Percentiles rank a stretch among this genome's conserved stretches.
phyloP scores from a whole-genome alignment of 495 filamentous ascomycete species.

The Hypomontagnella monticulosa region DNA sequence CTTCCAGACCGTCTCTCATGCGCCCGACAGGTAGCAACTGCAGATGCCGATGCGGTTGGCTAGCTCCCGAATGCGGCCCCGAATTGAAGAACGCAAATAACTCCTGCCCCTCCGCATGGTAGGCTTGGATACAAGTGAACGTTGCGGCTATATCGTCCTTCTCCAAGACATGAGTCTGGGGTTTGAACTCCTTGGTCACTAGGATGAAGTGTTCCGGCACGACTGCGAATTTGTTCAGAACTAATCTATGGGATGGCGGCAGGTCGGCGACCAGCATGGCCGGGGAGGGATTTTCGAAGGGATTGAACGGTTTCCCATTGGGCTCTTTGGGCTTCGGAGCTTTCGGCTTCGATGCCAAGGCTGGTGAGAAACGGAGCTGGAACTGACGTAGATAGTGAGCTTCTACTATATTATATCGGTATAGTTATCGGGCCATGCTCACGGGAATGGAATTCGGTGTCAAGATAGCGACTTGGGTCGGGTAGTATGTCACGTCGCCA shows the following conservation, averaged over 20 bases:
- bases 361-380: slow-evolving; percentile 81
- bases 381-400: slow-evolving; percentile 51
- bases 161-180: slow-evolving; percentile 75
- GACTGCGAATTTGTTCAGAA: slow-evolving; percentile 85
- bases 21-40: slow-evolving; percentile 77
- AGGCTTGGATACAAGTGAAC: slow-evolving; percentile 71
- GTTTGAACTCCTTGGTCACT: slow-evolving; percentile 70
- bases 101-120: slow-evolving; percentile 51
- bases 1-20: slow-evolving; percentile 65
- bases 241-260: slow-evolving; percentile 67
- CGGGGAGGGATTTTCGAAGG: slow-evolving; percentile 73
- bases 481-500: slow-evolving; percentile 67
- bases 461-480: slow-evolving; percentile 66
- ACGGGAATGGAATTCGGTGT: slow-evolving; percentile 65
- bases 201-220: slow-evolving; percentile 84
- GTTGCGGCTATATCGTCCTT: slow-evolving; percentile 70
- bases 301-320: slow-evolving; percentile 62
- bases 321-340: slow-evolving; percentile 53
- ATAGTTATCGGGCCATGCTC: slow-evolving; percentile 21
- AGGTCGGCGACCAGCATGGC: slow-evolving; percentile 70
- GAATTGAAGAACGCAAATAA: slow-evolving; percentile 89
- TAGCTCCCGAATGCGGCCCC: slow-evolving; percentile 78
- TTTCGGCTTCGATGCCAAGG: slow-evolving; percentile 76
- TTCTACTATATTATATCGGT: background rate
- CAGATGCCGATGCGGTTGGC: slow-evolving; percentile 81